Evolutionary conservation across 192 early-diverging fungal species (phyloP), one percentile per base, ranked within the genome.

Genomic region (Paraglomus brasilianum): DNA sequence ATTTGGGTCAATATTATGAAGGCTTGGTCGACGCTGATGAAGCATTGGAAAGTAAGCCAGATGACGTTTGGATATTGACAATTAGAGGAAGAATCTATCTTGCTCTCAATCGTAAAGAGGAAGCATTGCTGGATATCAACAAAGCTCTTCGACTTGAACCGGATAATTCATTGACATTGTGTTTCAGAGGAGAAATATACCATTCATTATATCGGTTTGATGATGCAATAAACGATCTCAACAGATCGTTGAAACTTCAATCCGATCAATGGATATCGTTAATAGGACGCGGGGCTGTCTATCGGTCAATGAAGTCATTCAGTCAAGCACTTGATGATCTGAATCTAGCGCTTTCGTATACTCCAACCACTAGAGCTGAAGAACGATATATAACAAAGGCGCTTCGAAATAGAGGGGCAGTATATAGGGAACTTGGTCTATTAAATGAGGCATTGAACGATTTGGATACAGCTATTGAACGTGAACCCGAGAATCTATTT

Each of bases 401-500:
- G 5, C 50, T 65, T 39, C 39, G 44, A 11, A 49, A 65, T 50
- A 42, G 62, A 65, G 62, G 62, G 14, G 17, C 62, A 0, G 46
- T 65, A 2, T 49, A 65, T 49, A 21, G 11, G 30, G 19, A 8
- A 13, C 21, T 49, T 17, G 30, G 15, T 15, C 47, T 22, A 65
- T 8, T 40, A 39, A 1, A 30, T 38, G 30, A 50, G 21, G 62
- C 62, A 8, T 49, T 65, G 13, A 13, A 13, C 1, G 62, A 65
- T 49, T 65, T 49, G 5, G 50, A 48, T 49, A 65, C 36, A 5
- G 46, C 38, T 0, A 11, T 65, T 19, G 36, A 49, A 49, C 47
- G 62, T 39, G 62, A 65, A 39, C 62, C 62, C 14, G 24, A n/a
- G 15, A 49, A 65, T 65, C 13, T 65, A 8, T 5, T 21, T 36